Base-by-base conservation (phyloP, 352 stramenopile genomes). In the Blastocystis sp. region DNA sequence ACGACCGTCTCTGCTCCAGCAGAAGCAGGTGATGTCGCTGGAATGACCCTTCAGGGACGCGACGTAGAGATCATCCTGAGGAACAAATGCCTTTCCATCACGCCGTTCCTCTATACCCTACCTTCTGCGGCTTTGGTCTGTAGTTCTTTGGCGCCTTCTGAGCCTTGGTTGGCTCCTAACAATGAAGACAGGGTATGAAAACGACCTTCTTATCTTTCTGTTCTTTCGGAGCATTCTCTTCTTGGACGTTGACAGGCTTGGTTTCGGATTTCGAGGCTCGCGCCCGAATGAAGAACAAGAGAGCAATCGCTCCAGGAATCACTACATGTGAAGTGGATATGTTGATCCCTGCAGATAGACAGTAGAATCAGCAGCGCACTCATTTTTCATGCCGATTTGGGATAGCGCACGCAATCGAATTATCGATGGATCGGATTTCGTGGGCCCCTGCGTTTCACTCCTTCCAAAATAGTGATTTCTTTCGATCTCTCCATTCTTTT, bases 401-500 rank as follows among this genome's bases (percentile, higher is more conserved):
- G 28, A 34, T 34, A 34, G 28, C 28, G 28, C 28, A 34, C 28
- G 28, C 28, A 34, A 34, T 34, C 28, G 28, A 34, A 34, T 34
- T 34, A 34, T 34, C 28, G 28, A 34, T 34, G 28, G 28, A 34
- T 34, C 28, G 28, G 28, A 34, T 34, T 34, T 34, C 28, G 28
- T 34, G 28, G 28, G 28, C 28, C 28, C 21, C 11, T 21, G 62
- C 21, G 62, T 69, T 69, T 69, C 62, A 69, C 40, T 78, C 11
- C 43, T 61, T 17, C 43, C 10, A 17, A 23, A 40, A 64, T 11
- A 38, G 10, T 82, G 70, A 81, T 52, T 86, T 34, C 67, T 86
- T 71, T 88, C 7, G 23, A 23, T n/a, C 53, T 71, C 7, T n/a
- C 23, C 71, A 71, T n/a, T 88, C n/a, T 71, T 79, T 88, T 52